Evolutionary conservation across 1,284 basidiomycete species (phyloP), one percentile per base, ranked within the genome.

Genomic region (Anthracocystis panici-leucophaei): DNA sequence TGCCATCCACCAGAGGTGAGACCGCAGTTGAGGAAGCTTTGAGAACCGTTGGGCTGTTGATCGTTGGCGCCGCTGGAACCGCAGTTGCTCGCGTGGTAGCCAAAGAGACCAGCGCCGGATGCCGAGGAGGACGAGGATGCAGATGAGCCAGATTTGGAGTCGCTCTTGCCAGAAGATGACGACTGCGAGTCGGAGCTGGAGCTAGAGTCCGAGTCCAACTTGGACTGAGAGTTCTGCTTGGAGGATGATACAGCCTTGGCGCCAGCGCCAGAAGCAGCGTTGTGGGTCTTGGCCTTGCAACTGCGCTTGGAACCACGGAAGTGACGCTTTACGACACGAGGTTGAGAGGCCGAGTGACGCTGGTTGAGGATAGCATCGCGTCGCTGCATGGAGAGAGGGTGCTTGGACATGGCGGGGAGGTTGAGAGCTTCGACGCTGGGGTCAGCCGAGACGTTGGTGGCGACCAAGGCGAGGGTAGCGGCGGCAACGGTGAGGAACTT

Each of bases 1-100:
- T 66, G 72, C 79, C 79, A 81, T 2, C 68, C 68, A 31, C 69
- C 59, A 16, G 65, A 45, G 55, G 54, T 65, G 48, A 81, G 27
- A 55, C 79, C 79, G 57, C 79, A 81, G 78, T 78, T 78, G 63
- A 81, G 76, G 70, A 76, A 81, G 38, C 27, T 45, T 25, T 77
- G 69, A 5, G 68, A 62, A 23, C 79, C 79, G 67, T 81, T 81
- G 67, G 79, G 79, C 44, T 64, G 55, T 10, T 61, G 8, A 38
- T 61, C 54, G 55, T 63, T 68, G 52, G 78, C 78, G 25, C 48
- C 74, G 21, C 49, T 55, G 16, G 57, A 51, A 25, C 74, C 74
- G 31, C 74, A 76, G 46, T 9, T 53, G 57, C 54, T 51, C 11
- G 25, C n/a, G 57, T 11, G 65, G 27, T 72, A 45, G 48, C 74